These are phyloP conservation scores for Exidia glandulosa DNA, from an alignment of 768 basidiomycete genomes.

Conservation along the genomic window DNA sequence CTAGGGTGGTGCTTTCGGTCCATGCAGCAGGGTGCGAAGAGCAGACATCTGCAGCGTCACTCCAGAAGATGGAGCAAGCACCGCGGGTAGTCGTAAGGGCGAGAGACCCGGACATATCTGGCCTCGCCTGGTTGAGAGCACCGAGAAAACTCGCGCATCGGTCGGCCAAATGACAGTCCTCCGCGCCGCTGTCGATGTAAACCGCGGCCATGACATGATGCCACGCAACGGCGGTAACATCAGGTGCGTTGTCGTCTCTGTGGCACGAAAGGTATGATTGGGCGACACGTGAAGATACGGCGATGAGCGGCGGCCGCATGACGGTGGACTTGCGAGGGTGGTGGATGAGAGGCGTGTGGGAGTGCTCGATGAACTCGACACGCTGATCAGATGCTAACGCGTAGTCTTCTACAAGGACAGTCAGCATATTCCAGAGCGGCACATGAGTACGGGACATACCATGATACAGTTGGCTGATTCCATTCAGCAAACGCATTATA, in stretches of 20 bases:
- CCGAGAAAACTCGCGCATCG: not conserved
- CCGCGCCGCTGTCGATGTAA: not conserved
- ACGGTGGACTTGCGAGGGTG: not conserved
- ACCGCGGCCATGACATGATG: not conserved
- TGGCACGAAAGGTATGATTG: not conserved
- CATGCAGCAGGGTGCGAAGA: not conserved
- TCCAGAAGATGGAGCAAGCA: not conserved
- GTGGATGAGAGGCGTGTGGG: not conserved
- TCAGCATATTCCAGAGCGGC: too few species aligned
- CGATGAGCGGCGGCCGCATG: not conserved
- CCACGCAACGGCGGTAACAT: not conserved
- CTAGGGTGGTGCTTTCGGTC: not conserved
- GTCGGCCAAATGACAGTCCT: not conserved
- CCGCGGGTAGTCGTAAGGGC: not conserved
- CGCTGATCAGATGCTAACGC: too few species aligned
- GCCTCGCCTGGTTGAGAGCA: not conserved
- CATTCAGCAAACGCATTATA: too few species aligned
- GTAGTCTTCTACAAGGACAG: too few species aligned
- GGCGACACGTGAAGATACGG: not conserved
- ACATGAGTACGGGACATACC: too few species aligned
- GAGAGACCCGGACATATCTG: not conserved
- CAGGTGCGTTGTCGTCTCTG: too few species aligned
- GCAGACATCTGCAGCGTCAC: not conserved
- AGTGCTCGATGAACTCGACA: not conserved
- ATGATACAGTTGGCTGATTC: too few species aligned